Evolutionary conservation across 495 filamentous ascomycete species (phyloP), one percentile per base, ranked within the genome.

Genomic region (Jackrogersella minutella): DNA sequence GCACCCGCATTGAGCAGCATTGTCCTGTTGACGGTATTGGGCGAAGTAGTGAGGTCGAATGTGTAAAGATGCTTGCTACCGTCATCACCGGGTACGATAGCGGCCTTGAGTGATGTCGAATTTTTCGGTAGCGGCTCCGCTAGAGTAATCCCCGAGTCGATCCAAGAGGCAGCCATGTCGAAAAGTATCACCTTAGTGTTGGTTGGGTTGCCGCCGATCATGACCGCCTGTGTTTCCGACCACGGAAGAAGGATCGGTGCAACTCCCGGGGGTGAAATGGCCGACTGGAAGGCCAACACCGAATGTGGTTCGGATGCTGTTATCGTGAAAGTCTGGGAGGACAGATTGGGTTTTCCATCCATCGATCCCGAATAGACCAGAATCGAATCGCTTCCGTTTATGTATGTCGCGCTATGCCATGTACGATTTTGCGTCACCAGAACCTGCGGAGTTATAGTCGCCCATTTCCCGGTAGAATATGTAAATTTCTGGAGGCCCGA

Each of bases 401-500:
- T 74, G 73, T 91, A 99, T 8, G 84, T 84, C 11, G 91, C 91
- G 62, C 86, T 88, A 72, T 99, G 95, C 58, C 83, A 82, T 60
- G 85, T 78, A 36, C 90, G 87, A 68, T 93, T 86, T 66, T 88
- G 81, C 28, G 91, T 86, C 17, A 90, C 85, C 2, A 74, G 58
- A 1, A 76, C 73, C 5, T 78, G 61, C 5, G 88, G 81, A 33
- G 68, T 70, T 30, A 97, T 79, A 2, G 84, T 87, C 64, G 90
- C 84, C 95, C 95, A 99, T 68, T 82, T 86, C 54, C 85, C 78
- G 43, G 86, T 84, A n/a, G 83, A 77, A 73, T 97, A 97, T 0
- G 86, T 87, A 70, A 87, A 99, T 62, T 90, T 86, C 71, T 97
- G 93, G 22, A 99, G 73, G n/a, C 95, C 95, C 26, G 84, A 73